Base-by-base conservation (phyloP, 129 eudicot genomes). In the Tanacetum coccineum region DNA sequence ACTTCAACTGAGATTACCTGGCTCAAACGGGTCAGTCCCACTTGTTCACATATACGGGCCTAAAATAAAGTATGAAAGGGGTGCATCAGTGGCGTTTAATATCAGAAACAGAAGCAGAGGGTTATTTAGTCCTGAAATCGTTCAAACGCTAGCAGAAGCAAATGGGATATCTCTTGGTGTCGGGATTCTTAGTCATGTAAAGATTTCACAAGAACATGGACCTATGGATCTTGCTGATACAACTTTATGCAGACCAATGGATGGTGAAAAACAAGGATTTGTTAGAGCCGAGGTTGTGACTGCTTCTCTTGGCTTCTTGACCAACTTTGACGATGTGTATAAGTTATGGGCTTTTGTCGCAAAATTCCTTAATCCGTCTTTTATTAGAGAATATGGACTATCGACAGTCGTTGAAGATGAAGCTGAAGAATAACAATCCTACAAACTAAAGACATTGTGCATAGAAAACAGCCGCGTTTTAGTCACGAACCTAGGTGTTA, bases 271-370 rank as follows among this genome's bases (percentile, higher is more conserved):
- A 70, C 71, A 59, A 18, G 82, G 79, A 59, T 76, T 86, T 55
- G 59, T 80, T 48, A 73, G 88, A 55, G 81, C 83, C 12, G 89
- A 86, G 75, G 94, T 83, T 57, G 86, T 86, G 65, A 86, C 94
- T 10, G 88, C 86, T 26, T 86, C 94, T 2, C 79, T 86, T 22
- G 81, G 94, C 64, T 86, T 86, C 59, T 69, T 86, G 63, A 77
- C 88, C 13, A 81, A 81, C 74, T 86, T 86, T 42, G 81, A 78
- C 4, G 94, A 86, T 72, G 94, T 86, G 18, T 86, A 86, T 70
- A 86, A 60, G 62, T 72, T 83, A 71, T 86, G 94, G 94, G 82
- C 67, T 52, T 86, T 83, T 70, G 86, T 86, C 15, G 82, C 86
- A 0, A 83, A 71, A 57, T 86, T 86, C 51, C 84, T 86, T 48